phyloP scores from a whole-genome alignment of 352 stramenopile genomes.

The Pythium myriotylum region DNA sequence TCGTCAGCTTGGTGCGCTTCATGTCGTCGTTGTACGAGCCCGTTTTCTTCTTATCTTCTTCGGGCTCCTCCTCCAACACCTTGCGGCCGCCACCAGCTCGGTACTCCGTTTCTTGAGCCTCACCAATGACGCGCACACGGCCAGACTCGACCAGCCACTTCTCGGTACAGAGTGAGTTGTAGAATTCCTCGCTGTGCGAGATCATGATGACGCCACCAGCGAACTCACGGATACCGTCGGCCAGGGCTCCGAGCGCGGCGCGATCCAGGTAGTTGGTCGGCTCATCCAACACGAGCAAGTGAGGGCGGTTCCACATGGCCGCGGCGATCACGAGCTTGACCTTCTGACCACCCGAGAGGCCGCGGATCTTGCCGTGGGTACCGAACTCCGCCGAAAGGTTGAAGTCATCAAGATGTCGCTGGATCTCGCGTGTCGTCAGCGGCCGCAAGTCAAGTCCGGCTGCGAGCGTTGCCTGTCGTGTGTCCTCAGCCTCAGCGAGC shows the following conservation, averaged over 20 bases:
- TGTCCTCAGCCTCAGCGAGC: slow-evolving; percentile 65
- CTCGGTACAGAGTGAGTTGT: slow-evolving; percentile 79
- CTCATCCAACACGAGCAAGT: slow-evolving; percentile 89
- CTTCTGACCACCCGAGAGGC: slow-evolving; percentile 80
- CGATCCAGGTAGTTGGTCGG: slow-evolving; percentile 89
- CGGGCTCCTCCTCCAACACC: slow-evolving; percentile 53
- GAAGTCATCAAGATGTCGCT: slow-evolving; percentile 80
- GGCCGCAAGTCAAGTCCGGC: slow-evolving; percentile 60
- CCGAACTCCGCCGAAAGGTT: slow-evolving; percentile 70
- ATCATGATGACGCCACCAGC: slow-evolving; percentile 80
- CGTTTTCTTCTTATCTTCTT: slow-evolving; percentile 50
- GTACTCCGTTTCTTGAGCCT: slow-evolving; percentile 76
- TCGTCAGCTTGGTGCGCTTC: slow-evolving; percentile 70
- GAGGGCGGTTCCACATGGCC: slow-evolving; percentile 82
- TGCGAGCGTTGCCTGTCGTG: slow-evolving; percentile 60
- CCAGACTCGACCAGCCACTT: slow-evolving; percentile 78
- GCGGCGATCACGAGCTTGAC: slow-evolving; percentile 80
- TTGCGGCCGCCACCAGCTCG: slow-evolving; percentile 62
- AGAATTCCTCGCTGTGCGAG: slow-evolving; percentile 82
- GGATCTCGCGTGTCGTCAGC: slow-evolving; percentile 70
- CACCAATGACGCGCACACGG: slow-evolving; percentile 62
- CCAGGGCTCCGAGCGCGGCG: slow-evolving; percentile 58
- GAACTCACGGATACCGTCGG: slow-evolving; percentile 73
- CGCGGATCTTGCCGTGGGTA: slow-evolving; percentile 80
- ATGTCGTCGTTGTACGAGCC: slow-evolving; percentile 54